Evolutionary conservation across 805 yeast species (phyloP), one percentile per base, ranked within the genome.

Genomic region (Komagataella mondaviorum): DNA sequence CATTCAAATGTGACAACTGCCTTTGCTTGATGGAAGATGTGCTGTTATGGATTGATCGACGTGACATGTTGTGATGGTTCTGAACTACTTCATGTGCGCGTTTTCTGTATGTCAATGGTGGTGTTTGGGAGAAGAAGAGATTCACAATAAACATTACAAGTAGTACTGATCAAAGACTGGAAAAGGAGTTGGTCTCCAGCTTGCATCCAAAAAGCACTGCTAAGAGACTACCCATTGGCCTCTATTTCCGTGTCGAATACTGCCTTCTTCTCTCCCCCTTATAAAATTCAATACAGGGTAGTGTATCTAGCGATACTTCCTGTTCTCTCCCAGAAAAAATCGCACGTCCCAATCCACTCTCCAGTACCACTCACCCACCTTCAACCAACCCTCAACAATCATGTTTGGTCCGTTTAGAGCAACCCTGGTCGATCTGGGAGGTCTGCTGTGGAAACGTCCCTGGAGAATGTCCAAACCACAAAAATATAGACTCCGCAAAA

Each of bases 381-480:
- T 23, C 45, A 18, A n/a, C 8, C 43, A 48, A 23, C n/a, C 23
- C 14, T 16, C 16, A 36, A 36, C n/a, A 10, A 45, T 30, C 50
- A 81, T 82, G 87, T 78, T 81, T 59, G 93, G 95, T 51, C 80
- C 90, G 17, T 85, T 87, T 63, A 81, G 75, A 69, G 67, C 83
- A 16, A 66, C 88, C 18, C 62, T 71, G 49, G 72, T 73, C 20
- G 64, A 74, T 6, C 65, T 79, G 46, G 88, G 95, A 49, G 96
- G 96, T 22, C 78, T 84, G 58, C 69, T 88, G 51, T 86, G 93
- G 86, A 85, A 84, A 65, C 74, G 72, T 50, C 85, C 91, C 54
- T 83, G 87, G 78, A 77, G 87, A 55, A 71, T 91, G 76, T 85
- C 96, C 2, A 70, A 74, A 43, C 79, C 76, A 10, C 96, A 89